A percentile compares a stretch with the other conserved stretches of the same genome.
phyloP scores from a whole-genome alignment of 495 filamentous ascomycete genomes.

The Immersiella caudata region DNA sequence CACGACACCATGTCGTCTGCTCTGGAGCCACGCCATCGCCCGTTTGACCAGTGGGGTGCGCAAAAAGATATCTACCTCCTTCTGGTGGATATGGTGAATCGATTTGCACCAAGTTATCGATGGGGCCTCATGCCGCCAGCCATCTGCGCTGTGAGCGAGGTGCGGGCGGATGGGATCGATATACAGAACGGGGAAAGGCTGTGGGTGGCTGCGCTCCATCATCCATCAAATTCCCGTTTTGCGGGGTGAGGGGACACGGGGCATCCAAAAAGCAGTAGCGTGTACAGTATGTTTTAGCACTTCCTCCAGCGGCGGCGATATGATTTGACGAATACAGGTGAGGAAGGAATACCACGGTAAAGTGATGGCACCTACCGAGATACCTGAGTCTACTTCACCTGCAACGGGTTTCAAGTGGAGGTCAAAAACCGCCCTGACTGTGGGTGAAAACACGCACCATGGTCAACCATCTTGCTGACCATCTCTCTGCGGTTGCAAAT shows the following conservation, averaged over 20 bases:
- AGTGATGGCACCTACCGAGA: no score
- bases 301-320: no score
- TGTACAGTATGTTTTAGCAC: no score
- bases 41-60: no score
- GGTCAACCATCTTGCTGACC: no score
- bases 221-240: neutral
- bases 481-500: constrained; percentile 18
- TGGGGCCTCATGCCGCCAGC: neutral
- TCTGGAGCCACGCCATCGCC: no score
- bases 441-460: no score
- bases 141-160: neutral
- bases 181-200: neutral
- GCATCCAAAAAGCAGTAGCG: neutral
- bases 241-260: neutral
- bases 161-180: neutral
- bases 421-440: neutral
- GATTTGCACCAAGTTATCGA: neutral
- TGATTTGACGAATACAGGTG: no score
- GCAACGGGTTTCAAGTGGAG: neutral
- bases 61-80: no score
- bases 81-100: no score
- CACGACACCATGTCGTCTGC: neutral
- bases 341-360: no score
- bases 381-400: neutral
- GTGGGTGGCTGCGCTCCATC: neutral